Evolutionary conservation across 768 basidiomycete genomes (phyloP).

Genomic region (Exidia glandulosa): DNA sequence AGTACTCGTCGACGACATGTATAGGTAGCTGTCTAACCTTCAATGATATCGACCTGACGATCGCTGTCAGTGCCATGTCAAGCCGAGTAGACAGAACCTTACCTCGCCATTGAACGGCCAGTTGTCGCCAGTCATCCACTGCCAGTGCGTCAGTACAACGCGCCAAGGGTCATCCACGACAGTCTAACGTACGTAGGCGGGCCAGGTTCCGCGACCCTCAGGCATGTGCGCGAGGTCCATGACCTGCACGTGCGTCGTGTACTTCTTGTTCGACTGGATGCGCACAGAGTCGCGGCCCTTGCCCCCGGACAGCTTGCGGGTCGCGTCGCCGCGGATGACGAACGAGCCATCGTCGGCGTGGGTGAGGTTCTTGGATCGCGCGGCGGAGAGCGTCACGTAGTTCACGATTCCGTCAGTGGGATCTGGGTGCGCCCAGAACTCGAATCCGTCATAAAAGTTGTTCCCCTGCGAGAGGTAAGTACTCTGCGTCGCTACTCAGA

Average conservation of each 20-base stretch:
- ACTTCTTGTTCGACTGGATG: conserved; percentile 40
- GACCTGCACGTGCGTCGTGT: conserved; percentile 39
- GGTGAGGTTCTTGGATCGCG: conserved; percentile 34
- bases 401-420: not conserved
- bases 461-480: not conserved
- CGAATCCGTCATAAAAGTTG: not conserved
- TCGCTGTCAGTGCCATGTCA: no score
- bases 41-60: not conserved
- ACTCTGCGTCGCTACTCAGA: not conserved
- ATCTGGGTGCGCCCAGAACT: not conserved
- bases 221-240: conserved; percentile 52
- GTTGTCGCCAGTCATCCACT: not conserved
- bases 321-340: conserved; percentile 45
- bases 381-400: not conserved
- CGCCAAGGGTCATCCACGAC: not conserved
- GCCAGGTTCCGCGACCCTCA: conserved; percentile 35
- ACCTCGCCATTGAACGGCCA: not conserved
- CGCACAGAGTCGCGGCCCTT: conserved; percentile 51
- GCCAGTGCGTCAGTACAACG: not conserved
- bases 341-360: conserved; percentile 41
- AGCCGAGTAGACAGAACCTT: no score
- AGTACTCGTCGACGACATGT: no score
- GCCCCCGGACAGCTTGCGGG: conserved; percentile 34
- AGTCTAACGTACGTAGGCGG: conserved; percentile 21
- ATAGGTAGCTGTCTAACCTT: no score